Base-by-base conservation (phyloP, 371 early-diverging fungal genomes). In the Mucor racemosus region DNA sequence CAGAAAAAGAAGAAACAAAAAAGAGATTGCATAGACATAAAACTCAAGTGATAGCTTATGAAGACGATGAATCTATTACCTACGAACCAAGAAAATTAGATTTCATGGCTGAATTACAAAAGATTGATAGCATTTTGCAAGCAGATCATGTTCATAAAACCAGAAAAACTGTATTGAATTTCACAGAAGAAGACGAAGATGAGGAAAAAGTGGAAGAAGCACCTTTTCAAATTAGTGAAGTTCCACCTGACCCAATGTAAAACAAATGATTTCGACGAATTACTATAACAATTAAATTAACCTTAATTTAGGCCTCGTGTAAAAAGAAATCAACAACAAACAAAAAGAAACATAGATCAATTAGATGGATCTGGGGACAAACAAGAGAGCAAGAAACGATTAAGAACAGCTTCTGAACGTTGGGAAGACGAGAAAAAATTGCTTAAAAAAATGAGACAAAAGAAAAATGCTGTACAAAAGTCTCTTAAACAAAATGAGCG, bases 301-400 rank as follows among this genome's bases (percentile, higher is more conserved):
- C 36, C 9, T 13, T 33, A 34, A 17, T 21, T 4, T 48, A 67
- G 58, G 36, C 19, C 62, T 13, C 67, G 34, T 26, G 38, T 54
- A 4, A 42, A 13, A 11, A 57, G 44, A 39, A 62, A n/a, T 13
- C 15, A n/a, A 15, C 60, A 19, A 3, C 21, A 21, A 26, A 26
- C 26, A 26, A 26, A 38, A 40, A 42, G 58, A 48, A 38, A 39
- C 5, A 61, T 70, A 9, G 80, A 87, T 0, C 91, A 90, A 67
- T 54, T 76, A 10, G 87, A 89, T 60, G 88, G 89, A 4, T 75
- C 79, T 10, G 68, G 59, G 10, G 88, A 86, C 65, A 35, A 9
- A 11, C 15, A 57, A 33, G 62, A 50, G n/a, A 39, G 5, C 0
- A n/a, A 63, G 17, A 54, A 42, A 19, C 40, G 21, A 14, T 6